Percentiles rank a stretch among this genome's conserved stretches.
phyloP scores from a whole-genome alignment of 2,329 filamentous ascomycete genomes.

The Trichoderma brevicompactum region DNA sequence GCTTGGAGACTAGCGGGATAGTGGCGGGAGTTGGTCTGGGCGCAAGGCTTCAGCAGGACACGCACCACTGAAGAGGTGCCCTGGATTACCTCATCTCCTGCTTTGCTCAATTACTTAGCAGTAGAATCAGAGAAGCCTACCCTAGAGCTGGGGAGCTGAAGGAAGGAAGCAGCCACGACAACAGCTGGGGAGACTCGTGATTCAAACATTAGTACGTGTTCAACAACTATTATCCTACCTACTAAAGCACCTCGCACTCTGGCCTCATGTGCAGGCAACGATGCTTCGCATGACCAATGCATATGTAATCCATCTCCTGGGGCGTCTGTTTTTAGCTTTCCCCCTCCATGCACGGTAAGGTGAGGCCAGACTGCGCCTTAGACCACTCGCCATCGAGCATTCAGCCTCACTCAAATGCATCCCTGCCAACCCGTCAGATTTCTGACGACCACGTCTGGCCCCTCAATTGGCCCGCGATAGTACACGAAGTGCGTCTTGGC shows the following conservation, averaged over 20 bases:
- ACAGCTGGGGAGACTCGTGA: too few species aligned
- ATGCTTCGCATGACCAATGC: background rate
- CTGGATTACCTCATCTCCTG: conserved; percentile 18
- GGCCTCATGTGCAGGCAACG: background rate
- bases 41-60: conserved; percentile 32
- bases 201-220: too few species aligned
- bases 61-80: conserved; percentile 25
- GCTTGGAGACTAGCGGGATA: conserved; percentile 12
- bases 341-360: background rate
- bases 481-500: background rate
- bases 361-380: background rate
- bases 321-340: background rate
- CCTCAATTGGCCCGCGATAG: background rate
- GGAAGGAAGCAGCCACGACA: too few species aligned
- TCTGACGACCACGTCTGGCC: background rate
- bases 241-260: background rate
- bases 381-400: background rate
- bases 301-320: background rate
- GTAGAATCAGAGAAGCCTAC: background rate
- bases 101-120: background rate
- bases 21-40: conserved; percentile 4
- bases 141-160: background rate
- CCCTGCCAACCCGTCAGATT: conserved; percentile 11
- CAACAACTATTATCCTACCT: too few species aligned
- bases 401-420: conserved; percentile 2